phyloP scores from a whole-genome alignment of 331 rosid species.

The Prunus yedoensis region DNA sequence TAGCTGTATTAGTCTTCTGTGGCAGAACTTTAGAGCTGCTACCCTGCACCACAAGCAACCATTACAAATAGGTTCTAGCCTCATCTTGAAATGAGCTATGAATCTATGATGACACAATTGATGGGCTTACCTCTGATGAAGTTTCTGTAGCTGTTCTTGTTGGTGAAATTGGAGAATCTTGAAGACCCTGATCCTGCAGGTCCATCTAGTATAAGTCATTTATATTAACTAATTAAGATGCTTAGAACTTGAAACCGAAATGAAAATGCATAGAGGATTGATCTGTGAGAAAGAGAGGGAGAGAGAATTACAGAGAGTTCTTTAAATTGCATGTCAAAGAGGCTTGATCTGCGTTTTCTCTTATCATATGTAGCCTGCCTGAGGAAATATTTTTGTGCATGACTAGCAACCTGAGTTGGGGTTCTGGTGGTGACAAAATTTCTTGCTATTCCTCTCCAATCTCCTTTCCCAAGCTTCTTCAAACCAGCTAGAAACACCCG shows the following conservation, averaged over 20 bases:
- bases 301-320: constrained; percentile 12
- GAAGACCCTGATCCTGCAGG: constrained; percentile 8
- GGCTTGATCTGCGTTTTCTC: constrained; percentile 53
- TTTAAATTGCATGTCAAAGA: constrained; percentile 48
- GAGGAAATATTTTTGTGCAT: constrained; percentile 64
- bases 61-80: too few species aligned
- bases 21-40: constrained; percentile 12
- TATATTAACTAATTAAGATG: not conserved
- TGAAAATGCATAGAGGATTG: too few species aligned
- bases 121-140: not conserved
- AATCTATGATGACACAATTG: too few species aligned
- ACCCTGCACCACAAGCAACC: not conserved
- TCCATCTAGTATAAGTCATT: not conserved
- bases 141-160: not conserved
- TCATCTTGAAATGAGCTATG: too few species aligned
- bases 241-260: too few species aligned
- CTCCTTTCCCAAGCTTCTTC: constrained; percentile 51
- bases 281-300: not conserved
- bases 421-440: constrained; percentile 51
- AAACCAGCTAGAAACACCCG: constrained; percentile 46
- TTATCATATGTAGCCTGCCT: constrained; percentile 38
- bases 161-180: constrained; percentile 4
- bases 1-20: not conserved
- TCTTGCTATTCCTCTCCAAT: constrained; percentile 64
- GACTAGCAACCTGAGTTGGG: constrained; percentile 63